A percentile compares a stretch with the other conserved stretches of the same genome.
Evolutionary conservation across 371 early-diverging fungal species (phyloP).

Genomic region (Mortierella sp.): DNA sequence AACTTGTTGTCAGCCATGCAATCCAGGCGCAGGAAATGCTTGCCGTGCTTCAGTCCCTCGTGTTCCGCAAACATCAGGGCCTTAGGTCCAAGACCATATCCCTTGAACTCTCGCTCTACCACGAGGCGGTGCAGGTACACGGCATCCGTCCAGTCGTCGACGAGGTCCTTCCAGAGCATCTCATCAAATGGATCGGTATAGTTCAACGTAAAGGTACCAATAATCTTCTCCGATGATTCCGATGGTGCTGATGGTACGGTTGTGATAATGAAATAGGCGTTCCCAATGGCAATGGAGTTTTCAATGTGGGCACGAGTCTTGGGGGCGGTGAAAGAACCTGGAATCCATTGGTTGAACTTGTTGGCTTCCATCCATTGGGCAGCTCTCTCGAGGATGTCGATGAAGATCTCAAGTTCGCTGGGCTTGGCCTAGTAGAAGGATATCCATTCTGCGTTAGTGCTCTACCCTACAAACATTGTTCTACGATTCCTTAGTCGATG

Average conservation of each 20-base stretch:
- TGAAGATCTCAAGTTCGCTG: slow-evolving; percentile 41
- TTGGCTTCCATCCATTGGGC: slow-evolving; percentile 50
- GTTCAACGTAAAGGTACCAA: slow-evolving; percentile 51
- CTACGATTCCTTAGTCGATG: background rate
- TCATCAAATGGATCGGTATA: slow-evolving; percentile 48
- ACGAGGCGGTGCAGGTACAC: slow-evolving; percentile 49
- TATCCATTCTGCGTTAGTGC: too few relatives aligned
- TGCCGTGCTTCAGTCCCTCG: slow-evolving; percentile 40
- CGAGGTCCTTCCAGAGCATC: slow-evolving; percentile 53
- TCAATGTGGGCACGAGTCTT: slow-evolving; percentile 50
- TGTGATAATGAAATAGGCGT: slow-evolving; percentile 46
- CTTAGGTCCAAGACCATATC: slow-evolving; percentile 41
- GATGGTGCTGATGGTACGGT: background rate
- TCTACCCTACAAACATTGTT: too few relatives aligned
- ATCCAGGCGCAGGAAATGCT: slow-evolving; percentile 39
- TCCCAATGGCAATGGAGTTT: slow-evolving; percentile 40
- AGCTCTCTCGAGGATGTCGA: slow-evolving; percentile 51
- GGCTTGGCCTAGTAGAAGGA: slow-evolving; percentile 34
- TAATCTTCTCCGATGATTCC: slow-evolving; percentile 21
- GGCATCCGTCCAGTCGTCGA: slow-evolving; percentile 49
- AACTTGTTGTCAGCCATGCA: slow-evolving; percentile 53
- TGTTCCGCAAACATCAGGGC: slow-evolving; percentile 40
- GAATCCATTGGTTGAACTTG: slow-evolving; percentile 50
- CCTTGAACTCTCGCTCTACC: slow-evolving; percentile 52
- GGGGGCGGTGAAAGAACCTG: slow-evolving; percentile 45